Evolutionary conservation across 345 rosid species (phyloP).

Genomic region (Linum usitatissimum): DNA sequence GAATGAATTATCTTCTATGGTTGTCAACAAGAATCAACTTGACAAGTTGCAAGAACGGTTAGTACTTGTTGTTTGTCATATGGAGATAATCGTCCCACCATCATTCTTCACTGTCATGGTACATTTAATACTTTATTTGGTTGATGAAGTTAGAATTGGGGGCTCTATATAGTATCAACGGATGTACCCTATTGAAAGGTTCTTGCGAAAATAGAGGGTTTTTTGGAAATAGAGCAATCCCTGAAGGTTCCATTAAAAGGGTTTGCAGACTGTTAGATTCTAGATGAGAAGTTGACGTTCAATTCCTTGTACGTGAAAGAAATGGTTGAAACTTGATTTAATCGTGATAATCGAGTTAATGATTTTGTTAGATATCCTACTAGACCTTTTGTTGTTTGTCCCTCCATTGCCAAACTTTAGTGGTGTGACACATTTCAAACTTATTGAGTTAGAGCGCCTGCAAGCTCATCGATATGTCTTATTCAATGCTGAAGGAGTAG

Average conservation of each 20-base stretch:
- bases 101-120: too few relatives aligned
- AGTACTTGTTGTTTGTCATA: too few relatives aligned
- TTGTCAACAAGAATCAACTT: too few relatives aligned
- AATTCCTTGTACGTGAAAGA: neutral
- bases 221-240: neutral
- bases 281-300: neutral
- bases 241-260: neutral
- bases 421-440: neutral
- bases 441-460: neutral
- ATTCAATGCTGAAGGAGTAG: neutral
- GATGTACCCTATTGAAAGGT: constrained; percentile 1
- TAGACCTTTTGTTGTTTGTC: neutral
- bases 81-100: too few relatives aligned
- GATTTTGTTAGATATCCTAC: neutral
- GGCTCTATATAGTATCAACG: neutral
- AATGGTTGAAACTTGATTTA: neutral
- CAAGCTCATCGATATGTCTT: neutral
- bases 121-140: too few relatives aligned
- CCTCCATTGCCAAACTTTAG: neutral
- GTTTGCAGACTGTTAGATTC: neutral
- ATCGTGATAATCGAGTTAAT: neutral
- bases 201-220: neutral
- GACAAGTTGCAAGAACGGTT: too few relatives aligned
- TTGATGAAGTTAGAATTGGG: neutral
- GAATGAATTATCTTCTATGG: too few relatives aligned